phyloP scores from a whole-genome alignment of 768 basidiomycete genomes.

The Rhodotorula diobovata region DNA sequence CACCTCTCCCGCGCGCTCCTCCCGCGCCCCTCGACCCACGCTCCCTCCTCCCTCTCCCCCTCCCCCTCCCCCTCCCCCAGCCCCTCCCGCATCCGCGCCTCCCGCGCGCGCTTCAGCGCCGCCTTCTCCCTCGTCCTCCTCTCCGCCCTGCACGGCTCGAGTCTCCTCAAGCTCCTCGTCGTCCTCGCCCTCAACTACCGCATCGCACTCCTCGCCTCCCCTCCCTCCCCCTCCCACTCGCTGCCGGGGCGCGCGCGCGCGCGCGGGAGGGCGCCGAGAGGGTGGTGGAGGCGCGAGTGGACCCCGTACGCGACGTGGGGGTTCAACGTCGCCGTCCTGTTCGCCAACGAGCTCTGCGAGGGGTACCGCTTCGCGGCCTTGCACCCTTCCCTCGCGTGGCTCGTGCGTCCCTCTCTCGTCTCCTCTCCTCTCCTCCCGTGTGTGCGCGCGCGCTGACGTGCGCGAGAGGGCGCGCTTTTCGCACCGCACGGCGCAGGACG shows the following conservation, averaged over 20 bases:
- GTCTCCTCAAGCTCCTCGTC: slow-evolving; percentile 66
- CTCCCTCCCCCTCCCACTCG: too few species aligned
- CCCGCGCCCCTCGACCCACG: background rate
- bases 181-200: slow-evolving; percentile 69
- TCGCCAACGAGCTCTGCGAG: slow-evolving; percentile 66
- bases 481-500: slow-evolving; percentile 46
- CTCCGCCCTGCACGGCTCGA: slow-evolving; percentile 71
- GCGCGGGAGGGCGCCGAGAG: background rate
- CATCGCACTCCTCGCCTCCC: slow-evolving; percentile 55
- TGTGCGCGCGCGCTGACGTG: background rate
- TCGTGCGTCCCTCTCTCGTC: slow-evolving; percentile 55
- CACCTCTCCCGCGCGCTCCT: slow-evolving; percentile 51
- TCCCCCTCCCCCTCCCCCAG: too few species aligned
- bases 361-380: slow-evolving; percentile 68
- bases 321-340: slow-evolving; percentile 69
- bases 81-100: background rate
- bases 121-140: slow-evolving; percentile 64
- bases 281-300: slow-evolving; percentile 39
- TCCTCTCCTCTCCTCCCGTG: background rate
- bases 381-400: slow-evolving; percentile 47
- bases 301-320: slow-evolving; percentile 59
- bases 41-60: too few species aligned
- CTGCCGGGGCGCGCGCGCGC: too few species aligned
- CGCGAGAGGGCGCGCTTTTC: too few species aligned
- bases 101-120: slow-evolving; percentile 59